Evolutionary conservation across 1,284 basidiomycete species (phyloP), one percentile per base, ranked within the genome.

Genomic region (Phenoliferia sp.): DNA sequence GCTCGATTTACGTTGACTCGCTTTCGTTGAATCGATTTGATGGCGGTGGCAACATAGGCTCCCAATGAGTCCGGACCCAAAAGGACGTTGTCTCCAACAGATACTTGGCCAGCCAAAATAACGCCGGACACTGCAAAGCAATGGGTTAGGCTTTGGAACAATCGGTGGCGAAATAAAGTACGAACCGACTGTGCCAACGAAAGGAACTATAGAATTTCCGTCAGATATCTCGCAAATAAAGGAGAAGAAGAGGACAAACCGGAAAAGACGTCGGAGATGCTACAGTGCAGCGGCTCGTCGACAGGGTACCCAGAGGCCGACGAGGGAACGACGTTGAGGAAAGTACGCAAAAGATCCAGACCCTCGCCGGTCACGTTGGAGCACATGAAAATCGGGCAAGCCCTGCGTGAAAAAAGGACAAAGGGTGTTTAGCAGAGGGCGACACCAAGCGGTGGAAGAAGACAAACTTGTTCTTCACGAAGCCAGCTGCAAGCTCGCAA

Each of bases 1-100:
- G 92, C 95, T 15, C 84, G 84, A 32, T 84, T 84, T 10, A 99
- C 93, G 62, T 88, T 84, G 33, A 91, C 92, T 50, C 92, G 83
- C 80, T 98, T 99, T 61, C 94, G 85, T 80, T 99, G 94, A 80
- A 99, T 99, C 68, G 88, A 90, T 81, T 92, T 92, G 71, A 99
- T 83, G 3, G 87, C 82, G 0, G 92, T 92, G 28, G 85, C 84
- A 69, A 88, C 85, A 79, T 90, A 99, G 74, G 91, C 89, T 2
- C 95, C 95, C 64, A 95, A 90, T 0, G 90, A 87, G 79, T 99
- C 96, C 2, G 96, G 96, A 0, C 96, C 95, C 54, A 97, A 82
- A 52, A 94, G 80, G 31, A 97, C 86, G 0, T 86, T 79, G 76
- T 99, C 94, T 35, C 70, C 68, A 17, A 62, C 65, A 29, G 61